These are phyloP conservation scores for Penicillium expansum DNA, from an alignment of 2,329 filamentous ascomycete species.

Conservation along the genomic window DNA sequence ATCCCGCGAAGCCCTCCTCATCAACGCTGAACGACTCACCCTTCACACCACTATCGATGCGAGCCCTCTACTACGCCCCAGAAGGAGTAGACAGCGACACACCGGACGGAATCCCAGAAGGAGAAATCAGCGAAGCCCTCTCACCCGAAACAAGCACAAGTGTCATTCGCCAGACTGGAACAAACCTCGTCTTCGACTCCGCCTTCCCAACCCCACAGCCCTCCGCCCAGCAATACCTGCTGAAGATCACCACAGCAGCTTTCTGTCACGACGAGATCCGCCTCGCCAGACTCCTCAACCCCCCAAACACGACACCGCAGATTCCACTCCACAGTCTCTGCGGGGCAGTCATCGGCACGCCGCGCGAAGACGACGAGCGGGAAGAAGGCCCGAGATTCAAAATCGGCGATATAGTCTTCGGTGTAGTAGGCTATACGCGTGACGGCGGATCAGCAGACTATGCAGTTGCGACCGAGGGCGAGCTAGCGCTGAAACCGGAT, in stretches of 20 bases:
- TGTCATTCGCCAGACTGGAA: slow-evolving; percentile 21
- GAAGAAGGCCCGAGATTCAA: slow-evolving; percentile 38
- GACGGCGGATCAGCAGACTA: slow-evolving; percentile 46
- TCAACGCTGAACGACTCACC: slow-evolving; percentile 37
- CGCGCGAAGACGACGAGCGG: slow-evolving; percentile 30
- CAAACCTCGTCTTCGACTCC: slow-evolving; percentile 34
- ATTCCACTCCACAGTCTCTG: slow-evolving; percentile 45
- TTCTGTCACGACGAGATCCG: slow-evolving; percentile 41
- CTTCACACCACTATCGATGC: slow-evolving; percentile 38
- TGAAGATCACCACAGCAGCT: slow-evolving; percentile 41
- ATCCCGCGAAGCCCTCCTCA: slow-evolving; percentile 24
- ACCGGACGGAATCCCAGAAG: slow-evolving; percentile 7
- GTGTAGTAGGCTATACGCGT: slow-evolving; percentile 36
- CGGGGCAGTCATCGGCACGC: slow-evolving; percentile 39
- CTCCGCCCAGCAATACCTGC: slow-evolving; percentile 38
- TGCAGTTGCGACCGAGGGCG: slow-evolving; percentile 37
- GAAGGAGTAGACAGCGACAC: background rate
- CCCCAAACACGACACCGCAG: slow-evolving; percentile 29
- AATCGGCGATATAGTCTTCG: slow-evolving; percentile 42
- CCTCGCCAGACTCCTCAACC: slow-evolving; percentile 25
- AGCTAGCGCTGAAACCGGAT: slow-evolving; percentile 39
- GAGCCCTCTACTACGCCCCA: slow-evolving; percentile 38
- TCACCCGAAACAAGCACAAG: slow-evolving; percentile 8
- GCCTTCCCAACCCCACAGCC: slow-evolving; percentile 39
- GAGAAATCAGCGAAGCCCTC: slow-evolving; percentile 10